phyloP scores from a whole-genome alignment of 2,329 filamentous ascomycete genomes.

The Paraphaeosphaeria minitans region DNA sequence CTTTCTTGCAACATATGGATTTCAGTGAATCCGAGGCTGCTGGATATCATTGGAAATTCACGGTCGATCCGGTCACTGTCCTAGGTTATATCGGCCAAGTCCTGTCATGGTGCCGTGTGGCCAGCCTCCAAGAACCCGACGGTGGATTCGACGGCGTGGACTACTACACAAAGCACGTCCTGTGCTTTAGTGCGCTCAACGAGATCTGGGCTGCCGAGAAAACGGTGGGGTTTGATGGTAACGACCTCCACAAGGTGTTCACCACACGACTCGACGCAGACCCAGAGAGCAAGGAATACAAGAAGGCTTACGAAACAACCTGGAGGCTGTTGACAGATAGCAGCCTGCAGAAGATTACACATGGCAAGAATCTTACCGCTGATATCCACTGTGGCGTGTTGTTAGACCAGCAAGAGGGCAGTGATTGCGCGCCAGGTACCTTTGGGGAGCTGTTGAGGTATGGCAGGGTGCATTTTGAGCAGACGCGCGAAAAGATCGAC shows the following conservation, averaged over 20 bases:
- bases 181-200: slow-evolving; percentile 29
- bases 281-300: slow-evolving; percentile 30
- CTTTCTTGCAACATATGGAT: slow-evolving; percentile 32
- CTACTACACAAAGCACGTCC: slow-evolving; percentile 36
- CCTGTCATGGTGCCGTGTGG: slow-evolving; percentile 44
- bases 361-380: slow-evolving; percentile 36
- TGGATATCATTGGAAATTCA: slow-evolving; percentile 43
- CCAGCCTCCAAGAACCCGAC: slow-evolving; percentile 37
- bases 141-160: slow-evolving; percentile 39
- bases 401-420: slow-evolving; percentile 41
- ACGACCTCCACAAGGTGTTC: slow-evolving; percentile 32
- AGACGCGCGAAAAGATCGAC: slow-evolving; percentile 37
- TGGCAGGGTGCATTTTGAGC: slow-evolving; percentile 43
- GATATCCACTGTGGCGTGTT: slow-evolving; percentile 33
- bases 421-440: slow-evolving; percentile 38
- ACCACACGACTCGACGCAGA: slow-evolving; percentile 29
- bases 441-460: slow-evolving; percentile 47
- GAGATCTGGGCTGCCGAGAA: slow-evolving; percentile 34
- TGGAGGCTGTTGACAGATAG: slow-evolving; percentile 41
- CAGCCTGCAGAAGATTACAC: slow-evolving; percentile 46
- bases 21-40: slow-evolving; percentile 24
- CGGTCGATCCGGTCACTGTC: slow-evolving; percentile 33
- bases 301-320: slow-evolving; percentile 31
- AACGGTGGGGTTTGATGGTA: slow-evolving; percentile 33
- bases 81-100: slow-evolving; percentile 51